Evolutionary conservation across 441 rosid genomes (phyloP), one percentile per base, ranked within the genome.

Genomic region (Euphorbia schlechtendalii): DNA sequence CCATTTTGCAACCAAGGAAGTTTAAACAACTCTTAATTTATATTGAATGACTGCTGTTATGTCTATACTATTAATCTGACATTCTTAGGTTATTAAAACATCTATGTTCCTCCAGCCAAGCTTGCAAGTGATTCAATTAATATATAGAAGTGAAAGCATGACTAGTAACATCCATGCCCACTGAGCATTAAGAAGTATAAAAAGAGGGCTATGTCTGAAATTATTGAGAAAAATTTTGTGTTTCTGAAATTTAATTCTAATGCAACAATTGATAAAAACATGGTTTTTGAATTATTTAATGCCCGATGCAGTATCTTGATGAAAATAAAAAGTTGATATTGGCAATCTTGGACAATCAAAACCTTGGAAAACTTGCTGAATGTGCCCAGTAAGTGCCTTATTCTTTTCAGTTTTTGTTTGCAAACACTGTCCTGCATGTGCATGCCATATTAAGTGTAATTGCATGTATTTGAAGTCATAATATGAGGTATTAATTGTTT

Each of bases 261-360:
- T 78, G 74, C 82, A 94, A 97, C 87, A 77, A 92, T 93, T 61
- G 97, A 94, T 70, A 96, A 94, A 80, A 94, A 87, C 79, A n/a
- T 89, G 86, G 85, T 90, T 66, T 68, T 94, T 77, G 92, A 93
- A 0, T 90, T 0, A 45, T 34, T 70, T 51, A 36, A 69, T 81
- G 38, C 64, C 76, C 71, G 68, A 40, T 78, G 75, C 82, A 94
- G 99, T 89, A 77, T 76, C 96, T 94, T 61, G 99, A 94, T 68
- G 99, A 94, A 80, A 94, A 91, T 80, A 91, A 87, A 68, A 91
- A 82, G 84, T 73, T 94, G 85, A 87, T 90, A 66, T 66, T 94
- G 78, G 96, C 96, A 0, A 90, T 94, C 66, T 80, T 89, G 94
- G 99, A 94, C 65, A 88, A 89, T 68, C 99, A 94, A 77, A 94